Percentiles rank a stretch among this genome's conserved stretches.
phyloP scores from a whole-genome alignment of 352 stramenopile species.

The Phytophthora sojae region DNA sequence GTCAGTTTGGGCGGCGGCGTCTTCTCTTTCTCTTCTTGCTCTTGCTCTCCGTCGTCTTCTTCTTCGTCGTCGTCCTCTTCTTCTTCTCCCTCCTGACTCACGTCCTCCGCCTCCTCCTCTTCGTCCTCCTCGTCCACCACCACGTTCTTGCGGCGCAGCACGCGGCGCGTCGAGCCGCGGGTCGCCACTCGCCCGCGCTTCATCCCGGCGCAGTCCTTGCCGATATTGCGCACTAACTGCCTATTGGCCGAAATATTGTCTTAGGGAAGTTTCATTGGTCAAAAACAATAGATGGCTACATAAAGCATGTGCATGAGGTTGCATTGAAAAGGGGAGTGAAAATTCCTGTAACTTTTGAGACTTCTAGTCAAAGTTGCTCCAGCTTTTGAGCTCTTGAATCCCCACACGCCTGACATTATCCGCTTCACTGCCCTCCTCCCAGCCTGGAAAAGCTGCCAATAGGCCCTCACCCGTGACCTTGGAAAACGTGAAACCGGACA shows the following conservation, averaged over 20 bases:
- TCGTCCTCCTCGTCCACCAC: conserved; percentile 58
- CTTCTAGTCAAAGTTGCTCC: no score
- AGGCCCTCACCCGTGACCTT: no score
- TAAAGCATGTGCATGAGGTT: no score
- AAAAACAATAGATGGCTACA: neutral
- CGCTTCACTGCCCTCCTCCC: no score
- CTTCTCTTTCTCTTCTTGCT: conserved; percentile 38
- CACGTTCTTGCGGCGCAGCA: conserved; percentile 77
- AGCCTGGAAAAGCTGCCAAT: no score
- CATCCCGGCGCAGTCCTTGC: conserved; percentile 34
- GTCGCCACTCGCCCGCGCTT: conserved; percentile 66
- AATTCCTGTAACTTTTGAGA: no score
- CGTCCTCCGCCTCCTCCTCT: neutral
- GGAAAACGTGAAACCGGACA: neutral
- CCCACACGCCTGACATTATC: no score
- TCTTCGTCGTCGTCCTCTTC: conserved; percentile 16
- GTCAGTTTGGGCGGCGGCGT: conserved; percentile 46
- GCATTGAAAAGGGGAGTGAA: no score
- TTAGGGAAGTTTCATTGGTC: no score
- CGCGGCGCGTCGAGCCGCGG: conserved; percentile 53
- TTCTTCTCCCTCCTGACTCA: conserved; percentile 44
- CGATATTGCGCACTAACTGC: neutral
- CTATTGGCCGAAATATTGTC: conserved; percentile 13
- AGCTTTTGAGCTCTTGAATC: no score
- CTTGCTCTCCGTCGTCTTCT: conserved; percentile 28